Evolutionary conservation across 495 filamentous ascomycete species (phyloP), one percentile per base, ranked within the genome.

Genomic region (Pseudevernia furfuracea): DNA sequence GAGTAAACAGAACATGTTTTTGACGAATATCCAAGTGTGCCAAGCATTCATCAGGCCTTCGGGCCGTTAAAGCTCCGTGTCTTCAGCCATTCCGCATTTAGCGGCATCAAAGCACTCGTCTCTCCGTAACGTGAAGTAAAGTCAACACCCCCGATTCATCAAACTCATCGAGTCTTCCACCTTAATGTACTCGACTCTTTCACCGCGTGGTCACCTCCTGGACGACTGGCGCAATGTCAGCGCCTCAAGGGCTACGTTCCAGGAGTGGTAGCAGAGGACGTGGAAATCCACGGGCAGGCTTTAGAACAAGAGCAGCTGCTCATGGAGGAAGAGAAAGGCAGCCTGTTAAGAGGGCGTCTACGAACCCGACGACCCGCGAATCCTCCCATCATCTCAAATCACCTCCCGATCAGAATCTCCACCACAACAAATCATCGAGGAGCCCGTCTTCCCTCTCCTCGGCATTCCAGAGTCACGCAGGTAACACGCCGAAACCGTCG

Each of bases 171-270:
- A 58, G 11, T 11, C 15, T 41, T 15, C 7, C 32, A 65, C 52
- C 68, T 70, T 67, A 53, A 70, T 67, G 65, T 58, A 25, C 63
- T 66, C 56, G 9, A 56, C 15, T 37, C 23, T 4, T 25, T 4
- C 34, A 6, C 19, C 37, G 49, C 43, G 56, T 56, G 38, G 39
- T 23, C 61, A 57, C 32, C 64, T 59, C 39, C 60, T 62, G 53
- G 67, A 63, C 58, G 59, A 43, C 60, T 65, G 69, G 61, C 64
- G 59, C 39, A 21, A 71, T 71, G 69, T 71, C 61, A 57, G 69
- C 67, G 53, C 67, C 59, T 48, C 55, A 38, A 60, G 64, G 55
- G 41, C 60, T 63, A 60, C 63, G 60, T n/a, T 44, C 46, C n/a
- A 61, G 61, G n/a, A 65, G 57, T 53, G 61, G 37, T 60, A 64